Evolutionary conservation across 768 basidiomycete genomes (phyloP), one percentile per base, ranked within the genome.

Genomic region (Leccinum aurantiacum): DNA sequence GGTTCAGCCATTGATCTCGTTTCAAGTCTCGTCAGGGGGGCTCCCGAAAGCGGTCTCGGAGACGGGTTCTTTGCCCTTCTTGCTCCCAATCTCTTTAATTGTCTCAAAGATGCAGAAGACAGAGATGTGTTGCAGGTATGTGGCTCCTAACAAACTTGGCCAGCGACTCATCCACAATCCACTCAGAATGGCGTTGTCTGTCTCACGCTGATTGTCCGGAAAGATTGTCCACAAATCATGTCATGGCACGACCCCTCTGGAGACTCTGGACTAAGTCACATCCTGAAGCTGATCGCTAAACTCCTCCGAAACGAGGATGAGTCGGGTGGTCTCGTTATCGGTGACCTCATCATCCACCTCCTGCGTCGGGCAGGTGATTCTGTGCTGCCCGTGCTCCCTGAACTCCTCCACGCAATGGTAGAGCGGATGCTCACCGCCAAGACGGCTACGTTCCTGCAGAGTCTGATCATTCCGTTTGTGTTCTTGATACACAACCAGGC

Each of bases 311-410:
- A 80, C 60, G 85, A 91, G 63, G 91, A 94, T 62, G 97, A 99
- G 73, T 90, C 95, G 0, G 94, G 91, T 44, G 96, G 95, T 10
- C 82, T 98, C 22, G 89, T 91, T 55, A 89, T 98, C 51, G 97
- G 97, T 19, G 96, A 98, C 69, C 80, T 99, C 47, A 91, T 99
- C 69, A 91, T 98, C 64, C 95, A 98, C 67, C 79, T 98, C 25
- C 79, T 99, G 53, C 83, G 96, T 25, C 87, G 85, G 62, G 91
- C 92, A 0, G 93, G 93, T 13, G 85, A 88, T 13, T 78, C 87
- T 2, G 83, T 98, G 19, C 79, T 91, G 0, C 88, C 95, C 2
- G 91, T 95, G 6, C 82, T 98, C 17, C 93, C 94, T 2, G 88
- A 93, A 63, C 81, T 99, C 15, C 77, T 98, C 48, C 86, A 87